Base-by-base conservation (phyloP, 768 basidiomycete genomes). In the Phaeolepiota aurea region DNA sequence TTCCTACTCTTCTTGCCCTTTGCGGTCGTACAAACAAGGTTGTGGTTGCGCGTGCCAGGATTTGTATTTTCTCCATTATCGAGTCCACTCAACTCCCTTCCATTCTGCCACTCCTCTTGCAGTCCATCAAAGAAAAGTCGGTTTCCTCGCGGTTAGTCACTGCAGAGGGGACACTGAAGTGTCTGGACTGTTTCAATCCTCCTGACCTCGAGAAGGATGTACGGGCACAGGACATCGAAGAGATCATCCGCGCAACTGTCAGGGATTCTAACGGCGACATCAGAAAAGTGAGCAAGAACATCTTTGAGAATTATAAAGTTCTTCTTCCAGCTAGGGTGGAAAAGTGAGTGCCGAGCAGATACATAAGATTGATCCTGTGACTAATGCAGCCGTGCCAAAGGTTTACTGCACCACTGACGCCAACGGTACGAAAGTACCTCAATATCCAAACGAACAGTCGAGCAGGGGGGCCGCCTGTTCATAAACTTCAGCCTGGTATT, bases 11-110 rank as follows among this genome's bases (percentile, higher is more conserved):
- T 14, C 64, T 92, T 10, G 59, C 63, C 1, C 61, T 88, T 16
- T 87, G 84, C 47, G 68, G 76, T 13, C 76, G 86, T 15, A 71
- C 87, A 14, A 90, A 84, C 68, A 91, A 88, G 57, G 76, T 91
- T 35, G 76, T 85, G 51, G 61, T 79, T 48, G 71, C 67, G 32
- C 81, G 87, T 21, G 81, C 84, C 1, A 74, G 69, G 44, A 54
- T 68, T 0, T 78, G 76, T 48, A 71, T 89, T 32, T 54, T 72
- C 31, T 52, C 68, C 16, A 71, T 88, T 44, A 69, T 89, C 32
- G 77, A 84, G 48, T 57, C 69, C 34, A 82, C 85, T 0, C 85
- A 84, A 45, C 69, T 81, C 7, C 74, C 84, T 1, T 56, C 70
- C 9, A 68, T 89, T 43, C 59, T 88, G 3, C 62, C 80, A 0